Percentiles rank a stretch among this genome's conserved stretches.
Evolutionary conservation across 768 basidiomycete species (phyloP).

Genomic region (Suillus subalutaceus): DNA sequence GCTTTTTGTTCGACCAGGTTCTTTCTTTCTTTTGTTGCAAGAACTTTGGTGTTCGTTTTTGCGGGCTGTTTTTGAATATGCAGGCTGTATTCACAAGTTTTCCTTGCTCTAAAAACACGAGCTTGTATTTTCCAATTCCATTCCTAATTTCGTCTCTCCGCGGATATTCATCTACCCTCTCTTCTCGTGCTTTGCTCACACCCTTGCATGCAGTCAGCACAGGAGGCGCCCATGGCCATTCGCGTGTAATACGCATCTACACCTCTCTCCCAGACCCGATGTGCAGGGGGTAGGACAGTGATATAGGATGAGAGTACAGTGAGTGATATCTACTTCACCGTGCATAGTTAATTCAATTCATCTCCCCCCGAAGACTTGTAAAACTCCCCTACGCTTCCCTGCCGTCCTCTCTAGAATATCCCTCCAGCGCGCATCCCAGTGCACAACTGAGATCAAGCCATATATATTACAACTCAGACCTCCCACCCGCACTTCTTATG

Average conservation of each 20-base stretch:
- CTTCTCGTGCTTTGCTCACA: constrained; percentile 44
- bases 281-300: constrained; percentile 32
- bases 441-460: constrained; percentile 46
- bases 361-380: neutral
- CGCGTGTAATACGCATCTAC: constrained; percentile 40
- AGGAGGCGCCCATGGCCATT: constrained; percentile 43
- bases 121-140: neutral
- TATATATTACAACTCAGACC: constrained; percentile 46
- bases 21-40: neutral
- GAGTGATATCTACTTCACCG: neutral
- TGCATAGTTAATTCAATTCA: constrained; percentile 3
- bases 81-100: neutral
- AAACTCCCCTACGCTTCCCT: constrained; percentile 37
- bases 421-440: constrained; percentile 43
- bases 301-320: constrained; percentile 60
- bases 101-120: neutral
- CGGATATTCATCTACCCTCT: neutral
- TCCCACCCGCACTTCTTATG: constrained; percentile 52
- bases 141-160: neutral
- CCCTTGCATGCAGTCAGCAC: constrained; percentile 56
- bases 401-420: neutral
- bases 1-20: neutral
- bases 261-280: constrained; percentile 37
- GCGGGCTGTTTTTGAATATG: neutral
- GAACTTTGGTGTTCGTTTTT: neutral